A percentile compares a stretch with the other conserved stretches of the same genome.
phyloP scores from a whole-genome alignment of 148 eudicot genomes.

The Selenicereus undatus region DNA sequence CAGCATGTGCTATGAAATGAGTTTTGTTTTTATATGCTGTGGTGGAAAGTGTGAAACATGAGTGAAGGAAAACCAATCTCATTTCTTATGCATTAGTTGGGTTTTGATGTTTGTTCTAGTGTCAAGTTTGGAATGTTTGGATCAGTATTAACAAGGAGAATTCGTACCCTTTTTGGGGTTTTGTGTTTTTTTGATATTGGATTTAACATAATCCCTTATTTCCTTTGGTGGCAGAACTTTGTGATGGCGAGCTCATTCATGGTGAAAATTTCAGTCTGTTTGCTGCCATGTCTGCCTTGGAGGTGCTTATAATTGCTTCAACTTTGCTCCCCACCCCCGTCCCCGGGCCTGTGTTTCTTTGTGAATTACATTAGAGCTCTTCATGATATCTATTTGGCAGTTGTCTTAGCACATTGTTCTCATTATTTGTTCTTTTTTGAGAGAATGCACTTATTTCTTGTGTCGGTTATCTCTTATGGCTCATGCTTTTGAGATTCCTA shows the following conservation, averaged over 20 bases:
- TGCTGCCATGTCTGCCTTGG: slow-evolving; percentile 98
- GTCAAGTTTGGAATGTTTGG: neutral
- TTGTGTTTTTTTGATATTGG: neutral
- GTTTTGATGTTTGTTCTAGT: neutral
- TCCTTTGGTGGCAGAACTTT: slow-evolving; percentile 58
- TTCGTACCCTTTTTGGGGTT: neutral
- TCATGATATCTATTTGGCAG: neutral
- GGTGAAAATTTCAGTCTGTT: slow-evolving; percentile 93
- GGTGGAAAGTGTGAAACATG: neutral
- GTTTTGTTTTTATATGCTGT: neutral
- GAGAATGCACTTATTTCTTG: neutral
- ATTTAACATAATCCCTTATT: neutral
- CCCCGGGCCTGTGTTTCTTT: neutral
- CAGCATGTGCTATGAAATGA: neutral
- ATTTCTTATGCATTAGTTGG: neutral
- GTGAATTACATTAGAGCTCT: neutral
- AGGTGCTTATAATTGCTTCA: slow-evolving; percentile 48
- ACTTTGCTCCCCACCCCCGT: slow-evolving; percentile 1
- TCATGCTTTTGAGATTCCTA: neutral
- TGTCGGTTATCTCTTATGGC: neutral
- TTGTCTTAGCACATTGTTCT: neutral
- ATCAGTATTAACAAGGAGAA: neutral
- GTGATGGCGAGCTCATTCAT: slow-evolving; percentile 73
- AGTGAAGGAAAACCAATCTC: neutral
- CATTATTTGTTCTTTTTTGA: neutral